These are phyloP conservation scores for Penicillium turbatum DNA, from an alignment of 495 filamentous ascomycete species.

Conservation along the genomic window DNA sequence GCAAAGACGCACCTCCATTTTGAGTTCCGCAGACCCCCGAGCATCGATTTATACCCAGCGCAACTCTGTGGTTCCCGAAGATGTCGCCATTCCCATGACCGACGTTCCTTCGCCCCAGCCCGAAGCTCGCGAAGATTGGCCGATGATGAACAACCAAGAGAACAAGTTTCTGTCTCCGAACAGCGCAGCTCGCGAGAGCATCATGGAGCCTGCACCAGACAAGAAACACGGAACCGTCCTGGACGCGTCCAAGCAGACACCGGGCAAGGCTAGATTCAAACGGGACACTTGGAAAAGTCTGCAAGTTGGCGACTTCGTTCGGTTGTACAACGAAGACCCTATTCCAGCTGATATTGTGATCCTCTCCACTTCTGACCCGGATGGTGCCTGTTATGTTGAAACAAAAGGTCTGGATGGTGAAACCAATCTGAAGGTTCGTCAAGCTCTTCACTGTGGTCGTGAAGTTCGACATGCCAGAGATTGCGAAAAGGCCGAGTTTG, in stretches of 20 bases:
- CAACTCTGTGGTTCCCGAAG: slow-evolving; percentile 49
- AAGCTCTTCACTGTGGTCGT: slow-evolving; percentile 81
- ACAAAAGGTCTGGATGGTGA: slow-evolving; percentile 98
- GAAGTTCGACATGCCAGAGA: slow-evolving; percentile 83
- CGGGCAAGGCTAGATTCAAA: slow-evolving; percentile 74
- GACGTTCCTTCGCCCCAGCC: slow-evolving; percentile 81
- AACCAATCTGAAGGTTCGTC: slow-evolving; percentile 94
- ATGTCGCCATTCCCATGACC: slow-evolving; percentile 82
- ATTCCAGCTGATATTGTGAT: slow-evolving; percentile 94
- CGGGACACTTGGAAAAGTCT: slow-evolving; percentile 93
- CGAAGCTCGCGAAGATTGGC: slow-evolving; percentile 42
- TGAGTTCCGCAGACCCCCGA: slow-evolving; percentile 56
- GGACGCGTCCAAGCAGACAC: slow-evolving; percentile 53
- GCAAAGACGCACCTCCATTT: slow-evolving; percentile 58
- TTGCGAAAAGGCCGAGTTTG: slow-evolving; percentile 83
- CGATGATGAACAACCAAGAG: slow-evolving; percentile 20
- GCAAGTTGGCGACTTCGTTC: slow-evolving; percentile 93
- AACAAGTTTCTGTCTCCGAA: slow-evolving; percentile 34
- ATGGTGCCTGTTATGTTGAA: slow-evolving; percentile 96
- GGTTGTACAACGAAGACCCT: slow-evolving; percentile 93
- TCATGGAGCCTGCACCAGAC: slow-evolving; percentile 23
- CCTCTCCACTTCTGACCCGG: slow-evolving; percentile 89
- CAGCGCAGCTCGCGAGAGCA: slow-evolving; percentile 30
- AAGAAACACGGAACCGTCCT: slow-evolving; percentile 62
- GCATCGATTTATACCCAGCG: slow-evolving; percentile 58